Evolutionary conservation across 495 filamentous ascomycete species (phyloP), one percentile per base, ranked within the genome.

Genomic region (Penicillium angulare): DNA sequence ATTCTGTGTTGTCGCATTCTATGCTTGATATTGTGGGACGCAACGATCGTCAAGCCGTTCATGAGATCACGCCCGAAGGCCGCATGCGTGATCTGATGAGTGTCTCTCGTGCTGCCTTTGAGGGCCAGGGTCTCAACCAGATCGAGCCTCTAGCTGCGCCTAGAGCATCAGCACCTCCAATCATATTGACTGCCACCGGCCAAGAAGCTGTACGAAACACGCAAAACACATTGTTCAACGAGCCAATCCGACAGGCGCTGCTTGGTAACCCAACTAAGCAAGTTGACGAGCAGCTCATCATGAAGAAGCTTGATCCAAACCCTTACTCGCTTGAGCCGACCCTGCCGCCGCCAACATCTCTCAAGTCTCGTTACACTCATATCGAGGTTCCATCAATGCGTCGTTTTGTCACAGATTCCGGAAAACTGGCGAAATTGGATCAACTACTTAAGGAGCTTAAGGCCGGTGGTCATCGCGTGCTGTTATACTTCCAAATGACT

Each of bases 401-500:
- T 32, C 91, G 95, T 56, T 97, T 99, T 64, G 93, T 99, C 44
- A 97, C 92, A 5, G 93, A 97, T 64, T 96, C 90, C 12, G 93
- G 93, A 56, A 99, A 99, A 67, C 80, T 99, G 43, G 90, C 90
- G 27, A 90, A 90, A 59, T 79, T 99, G 21, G 93, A 99, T 68
- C 77, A 89, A 47, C 80, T 99, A 18, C 77, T 99, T 23, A 83
- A 85, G 38, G 77, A 90, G 59, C 82, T 99, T 48, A 99, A 97
- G 76, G 85, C 92, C 45, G 88, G 85, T 36, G 88, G 88, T 36
- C 93, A 99, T 60, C 91, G 93, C 60, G 93, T 99, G 15, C 82
- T 99, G 7, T 77, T 99, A n/a, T 99, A 99, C 77, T 99, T 99
- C 86, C 93, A 99, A 73, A 99, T 99, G 93, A 99, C 93, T n/a